Conservation (phyloP, 2,329 filamentous ascomycete genomes). For the Alternaria alternata region DNA sequence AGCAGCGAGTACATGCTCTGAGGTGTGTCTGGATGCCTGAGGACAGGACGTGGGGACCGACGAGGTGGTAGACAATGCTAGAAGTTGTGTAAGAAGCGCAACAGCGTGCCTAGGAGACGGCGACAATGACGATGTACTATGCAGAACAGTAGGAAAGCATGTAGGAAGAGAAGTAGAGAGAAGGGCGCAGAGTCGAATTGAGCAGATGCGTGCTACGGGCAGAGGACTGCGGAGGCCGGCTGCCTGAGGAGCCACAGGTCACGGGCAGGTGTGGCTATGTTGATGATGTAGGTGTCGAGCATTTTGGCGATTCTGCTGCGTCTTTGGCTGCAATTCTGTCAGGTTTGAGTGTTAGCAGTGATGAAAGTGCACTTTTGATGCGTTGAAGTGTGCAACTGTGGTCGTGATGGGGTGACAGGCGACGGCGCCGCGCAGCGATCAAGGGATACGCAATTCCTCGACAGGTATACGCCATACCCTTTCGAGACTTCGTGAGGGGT, state of each 20-base stretch:
- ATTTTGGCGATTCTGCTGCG: slow-evolving; percentile 25
- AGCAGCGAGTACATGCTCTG: slow-evolving; percentile 44
- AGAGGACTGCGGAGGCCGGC: slow-evolving; percentile 32
- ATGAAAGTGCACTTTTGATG: slow-evolving; percentile 31
- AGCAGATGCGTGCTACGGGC: slow-evolving; percentile 21
- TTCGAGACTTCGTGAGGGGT: slow-evolving; percentile 20
- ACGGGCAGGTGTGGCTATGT: slow-evolving; percentile 40
- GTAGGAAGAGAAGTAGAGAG: slow-evolving; percentile 17
- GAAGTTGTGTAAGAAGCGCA: neutral
- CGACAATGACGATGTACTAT: slow-evolving; percentile 3
- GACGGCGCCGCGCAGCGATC: slow-evolving; percentile 33
- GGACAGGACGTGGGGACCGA: slow-evolving; percentile 20
- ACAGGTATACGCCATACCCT: slow-evolving; percentile 30
- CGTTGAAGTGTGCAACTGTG: slow-evolving; percentile 29
- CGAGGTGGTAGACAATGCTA: slow-evolving; percentile 12
- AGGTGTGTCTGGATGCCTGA: slow-evolving; percentile 32
- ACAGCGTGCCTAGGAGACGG: slow-evolving; percentile 6
- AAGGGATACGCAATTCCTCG: slow-evolving; percentile 34
- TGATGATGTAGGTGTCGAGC: slow-evolving; percentile 26
- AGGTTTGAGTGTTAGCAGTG: slow-evolving; percentile 35
- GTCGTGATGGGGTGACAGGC: slow-evolving; percentile 29
- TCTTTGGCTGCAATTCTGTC: slow-evolving; percentile 31
- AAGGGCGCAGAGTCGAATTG: slow-evolving; percentile 21
- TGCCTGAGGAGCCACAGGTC: slow-evolving; percentile 34
- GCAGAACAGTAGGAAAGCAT: slow-evolving; percentile 12